Base-by-base conservation (phyloP, 805 yeast genomes). In the Myxozyma geophila region DNA sequence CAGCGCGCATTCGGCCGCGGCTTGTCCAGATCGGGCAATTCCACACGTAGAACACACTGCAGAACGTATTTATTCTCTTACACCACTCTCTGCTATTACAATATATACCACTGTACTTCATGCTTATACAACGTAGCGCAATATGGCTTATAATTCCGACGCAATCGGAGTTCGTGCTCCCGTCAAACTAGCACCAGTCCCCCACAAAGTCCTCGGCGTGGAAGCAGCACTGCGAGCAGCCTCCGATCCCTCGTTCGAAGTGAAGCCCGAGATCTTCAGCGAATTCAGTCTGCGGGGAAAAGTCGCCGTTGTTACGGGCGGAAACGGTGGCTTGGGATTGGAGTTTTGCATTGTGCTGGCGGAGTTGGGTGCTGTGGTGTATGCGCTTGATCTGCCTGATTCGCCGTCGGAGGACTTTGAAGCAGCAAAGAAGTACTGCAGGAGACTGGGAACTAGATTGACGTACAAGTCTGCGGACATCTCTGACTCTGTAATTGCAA, bases 391-490 rank as follows among this genome's bases (percentile, higher is more conserved):
- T 53, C 57, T 73, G 52, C 67, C 72, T 10, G 70, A 60, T 28
- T 5, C 65, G 9, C 71, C 73, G 23, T 65, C 73, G 15, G 70
- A 51, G 48, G 75, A 72, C 37, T 72, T 71, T 49, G 57, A 41
- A 28, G 68, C 66, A n/a, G 63, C 71, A 55, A 65, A 62, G 56
- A 54, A 63, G 39, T 73, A 58, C 54, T 62, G 69, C 60, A 70
- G 67, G 67, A 54, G 69, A 72, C 71, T 50, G 59, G 64, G 36
- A 51, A 74, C 59, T 73, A 75, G 76, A 15, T 47, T 74, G 76
- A 67, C 78, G 76, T 50, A 79, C 73, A 23, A 70, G 71, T 19
- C 77, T 75, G 54, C 69, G 0, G 95, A 90, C 72, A 81, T 90
- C 5, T 74, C 87, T 0, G 80, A 83, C 15, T 74, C 76, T 1